Base-by-base conservation (phyloP, 306 rosid species). In the Ammopiptanthus mongolicus region DNA sequence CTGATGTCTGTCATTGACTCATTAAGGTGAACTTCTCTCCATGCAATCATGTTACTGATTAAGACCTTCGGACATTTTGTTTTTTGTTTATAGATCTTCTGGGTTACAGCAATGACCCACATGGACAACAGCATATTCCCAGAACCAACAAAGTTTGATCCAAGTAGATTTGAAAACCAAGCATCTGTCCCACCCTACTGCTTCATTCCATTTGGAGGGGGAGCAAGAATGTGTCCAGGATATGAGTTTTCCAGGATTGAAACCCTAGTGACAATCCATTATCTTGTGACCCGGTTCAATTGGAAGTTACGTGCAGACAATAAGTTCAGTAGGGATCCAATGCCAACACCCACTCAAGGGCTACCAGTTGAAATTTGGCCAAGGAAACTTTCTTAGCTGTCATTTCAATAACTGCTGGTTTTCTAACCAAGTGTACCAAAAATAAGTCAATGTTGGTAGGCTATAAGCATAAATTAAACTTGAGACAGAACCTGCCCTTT, bases 161-260 rank as follows among this genome's bases (percentile, higher is more conserved):
- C 98, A 23, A 82, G 76, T 50, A 86, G 96, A 81, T 89, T 88
- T 69, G 93, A 89, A 48, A 88, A 80, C 78, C 82, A 82, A 33
- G 80, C 88, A 47, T 76, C 88, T 6, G 57, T 73, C 42, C 96
- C 96, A 36, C 90, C 96, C 22, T 89, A 80, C 50, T 60, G 83
- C 77, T 93, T 88, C 44, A 58, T 85, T 52, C 80, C 92, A 52
- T 93, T 93, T 17, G 96, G 92, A 52, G 97, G 87, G 8, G 97
- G 96, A 53, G 55, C 88, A 6, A 84, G 90, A 83, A 75, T 85
- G 39, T 91, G 97, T 70, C 97, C 96, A 11, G 92, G 97, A 28
- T 71, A 79, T 37, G 97, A 91, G 66, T 78, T 89, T 83, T 81
- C 92, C 3, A 89, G 84, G 86, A 77, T 89, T 65, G 90, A 89